Evolutionary conservation across 306 rosid genomes (phyloP).

Genomic region (Quercus wislizeni): DNA sequence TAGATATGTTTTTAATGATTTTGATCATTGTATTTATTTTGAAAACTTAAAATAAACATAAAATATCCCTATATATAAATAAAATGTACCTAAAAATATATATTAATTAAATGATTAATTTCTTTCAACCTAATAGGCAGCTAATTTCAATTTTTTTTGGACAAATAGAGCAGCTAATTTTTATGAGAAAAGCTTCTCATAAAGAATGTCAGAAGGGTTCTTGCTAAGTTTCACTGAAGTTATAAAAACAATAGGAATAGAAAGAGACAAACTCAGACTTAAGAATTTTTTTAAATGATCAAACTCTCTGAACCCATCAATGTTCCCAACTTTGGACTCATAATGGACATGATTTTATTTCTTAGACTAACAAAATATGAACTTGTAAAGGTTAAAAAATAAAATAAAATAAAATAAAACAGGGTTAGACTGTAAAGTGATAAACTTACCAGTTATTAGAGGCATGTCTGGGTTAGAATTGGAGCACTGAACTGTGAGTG

Average conservation of each 20-base stretch:
- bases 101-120: background rate
- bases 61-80: too few relatives aligned
- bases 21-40: too few relatives aligned
- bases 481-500: constrained; percentile 20
- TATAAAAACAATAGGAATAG: background rate
- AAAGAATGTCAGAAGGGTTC: background rate
- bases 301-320: background rate
- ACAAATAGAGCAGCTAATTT: background rate
- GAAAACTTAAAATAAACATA: too few relatives aligned
- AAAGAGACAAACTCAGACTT: too few relatives aligned
- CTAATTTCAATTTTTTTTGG: background rate
- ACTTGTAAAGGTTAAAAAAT: too few relatives aligned
- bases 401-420: background rate
- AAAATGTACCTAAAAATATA: too few relatives aligned
- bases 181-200: background rate
- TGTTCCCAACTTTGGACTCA: background rate
- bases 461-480: constrained; percentile 15
- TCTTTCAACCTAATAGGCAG: background rate
- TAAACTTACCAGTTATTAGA: constrained; percentile 20
- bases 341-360: too few relatives aligned
- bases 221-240: background rate
- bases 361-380: too few relatives aligned
- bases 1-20: too few relatives aligned
- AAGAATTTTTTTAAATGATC: too few relatives aligned
- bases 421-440: background rate